Conservation (phyloP, 495 filamentous ascomycete species). For the Penicillium verhagenii region DNA sequence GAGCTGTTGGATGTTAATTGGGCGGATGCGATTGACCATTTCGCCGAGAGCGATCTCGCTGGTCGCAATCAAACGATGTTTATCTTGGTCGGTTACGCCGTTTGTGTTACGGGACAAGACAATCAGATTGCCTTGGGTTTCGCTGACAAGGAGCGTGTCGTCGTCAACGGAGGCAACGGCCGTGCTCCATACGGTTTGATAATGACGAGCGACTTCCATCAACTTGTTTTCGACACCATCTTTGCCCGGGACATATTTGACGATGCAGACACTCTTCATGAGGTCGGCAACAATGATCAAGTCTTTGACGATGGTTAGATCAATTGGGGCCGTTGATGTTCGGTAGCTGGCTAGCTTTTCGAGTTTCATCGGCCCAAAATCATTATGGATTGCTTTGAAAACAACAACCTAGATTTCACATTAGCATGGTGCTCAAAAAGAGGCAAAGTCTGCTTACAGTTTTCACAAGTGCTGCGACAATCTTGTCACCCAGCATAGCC, state of each 20-base stretch:
- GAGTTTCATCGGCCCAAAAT: constrained; percentile 50
- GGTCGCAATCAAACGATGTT: constrained; percentile 65
- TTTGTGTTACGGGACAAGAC: constrained; percentile 68
- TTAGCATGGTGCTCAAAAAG: not conserved
- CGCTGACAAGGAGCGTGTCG: constrained; percentile 73
- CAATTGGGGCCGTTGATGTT: constrained; percentile 80
- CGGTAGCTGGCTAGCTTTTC: constrained; percentile 71
- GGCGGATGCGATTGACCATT: constrained; percentile 82
- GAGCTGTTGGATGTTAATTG: constrained; percentile 57
- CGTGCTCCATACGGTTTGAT: constrained; percentile 77
- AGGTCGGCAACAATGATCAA: constrained; percentile 83
- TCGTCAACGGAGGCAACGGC: constrained; percentile 69
- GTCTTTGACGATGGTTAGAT: constrained; percentile 67
- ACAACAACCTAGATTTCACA: constrained; percentile 49
- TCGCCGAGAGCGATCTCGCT: constrained; percentile 85
- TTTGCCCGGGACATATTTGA: constrained; percentile 59
- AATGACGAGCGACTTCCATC: constrained; percentile 75
- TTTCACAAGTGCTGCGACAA: constrained; percentile 83
- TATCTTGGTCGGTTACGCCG: constrained; percentile 73
- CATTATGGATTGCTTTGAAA: constrained; percentile 50
- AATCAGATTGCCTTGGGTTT: constrained; percentile 83
- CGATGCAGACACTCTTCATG: constrained; percentile 85
- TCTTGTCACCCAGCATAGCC: constrained; percentile 69
- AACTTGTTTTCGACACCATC: constrained; percentile 50
- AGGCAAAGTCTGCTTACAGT: constrained; percentile 53